These are phyloP conservation scores for Hygrocybe punicea DNA, from an alignment of 768 basidiomycete species.

Conservation along the genomic window DNA sequence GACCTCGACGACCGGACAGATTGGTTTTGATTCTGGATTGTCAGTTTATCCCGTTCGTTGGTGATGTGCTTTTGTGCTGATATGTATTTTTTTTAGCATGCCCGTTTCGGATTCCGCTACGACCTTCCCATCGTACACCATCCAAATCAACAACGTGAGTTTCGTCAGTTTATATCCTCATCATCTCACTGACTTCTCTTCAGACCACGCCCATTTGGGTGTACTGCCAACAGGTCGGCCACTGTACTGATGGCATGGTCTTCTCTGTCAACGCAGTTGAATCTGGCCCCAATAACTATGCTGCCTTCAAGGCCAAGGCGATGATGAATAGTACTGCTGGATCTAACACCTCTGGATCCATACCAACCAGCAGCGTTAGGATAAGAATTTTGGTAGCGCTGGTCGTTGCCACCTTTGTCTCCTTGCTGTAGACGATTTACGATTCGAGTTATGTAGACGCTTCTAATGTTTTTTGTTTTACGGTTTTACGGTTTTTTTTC, in stretches of 20 bases:
- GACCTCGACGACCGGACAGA: constrained; percentile 41
- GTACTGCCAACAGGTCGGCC: constrained; percentile 48
- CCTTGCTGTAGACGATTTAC: too few relatives aligned
- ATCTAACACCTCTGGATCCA: constrained; percentile 17
- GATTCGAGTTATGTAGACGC: too few relatives aligned
- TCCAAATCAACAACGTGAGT: constrained; percentile 53
- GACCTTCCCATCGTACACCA: constrained; percentile 49
- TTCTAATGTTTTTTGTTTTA: too few relatives aligned
- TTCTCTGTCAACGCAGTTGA: constrained; percentile 55
- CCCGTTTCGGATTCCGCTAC: constrained; percentile 44
- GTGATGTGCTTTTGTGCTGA: constrained; percentile 6
- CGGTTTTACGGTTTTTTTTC: too few relatives aligned
- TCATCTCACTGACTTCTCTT: constrained; percentile 4
- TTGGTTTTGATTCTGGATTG: constrained; percentile 50
- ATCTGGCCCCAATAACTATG: constrained; percentile 49
- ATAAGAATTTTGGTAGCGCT: too few relatives aligned
- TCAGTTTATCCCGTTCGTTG: constrained; percentile 21
- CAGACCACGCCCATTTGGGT: constrained; percentile 55
- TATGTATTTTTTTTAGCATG: constrained; percentile 34
- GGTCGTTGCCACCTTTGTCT: too few relatives aligned
- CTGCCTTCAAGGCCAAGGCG: constrained; percentile 49
- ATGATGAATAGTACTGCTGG: constrained; percentile 19
- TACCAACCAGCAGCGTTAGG: too few relatives aligned
- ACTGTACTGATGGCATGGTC: constrained; percentile 60
- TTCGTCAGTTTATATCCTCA: background rate